Evolutionary conservation across 192 early-diverging fungal genomes (phyloP).

Genomic region (Rhizophagus clarus): DNA sequence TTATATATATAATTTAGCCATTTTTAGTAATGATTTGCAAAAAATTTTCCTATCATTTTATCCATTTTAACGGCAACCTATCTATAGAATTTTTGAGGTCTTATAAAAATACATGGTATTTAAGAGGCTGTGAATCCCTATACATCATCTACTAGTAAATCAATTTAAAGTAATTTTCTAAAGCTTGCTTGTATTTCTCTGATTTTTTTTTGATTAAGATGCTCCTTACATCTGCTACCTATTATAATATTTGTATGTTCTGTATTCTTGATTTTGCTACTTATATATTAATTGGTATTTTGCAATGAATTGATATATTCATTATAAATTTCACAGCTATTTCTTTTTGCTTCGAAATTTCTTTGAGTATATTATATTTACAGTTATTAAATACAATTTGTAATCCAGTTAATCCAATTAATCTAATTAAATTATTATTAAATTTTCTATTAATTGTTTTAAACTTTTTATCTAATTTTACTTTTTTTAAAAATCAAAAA

Average conservation of each 20-base stretch:
- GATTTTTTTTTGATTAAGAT: neutral
- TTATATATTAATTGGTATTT: no score
- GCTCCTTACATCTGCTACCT: neutral
- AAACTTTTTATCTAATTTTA: neutral
- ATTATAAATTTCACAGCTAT: constrained; percentile 25
- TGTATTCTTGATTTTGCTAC: no score
- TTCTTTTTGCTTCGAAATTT: neutral
- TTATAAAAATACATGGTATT: no score
- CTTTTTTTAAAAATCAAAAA: neutral
- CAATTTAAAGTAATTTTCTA: constrained; percentile 3
- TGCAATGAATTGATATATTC: constrained; percentile 7
- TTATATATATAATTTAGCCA: no score
- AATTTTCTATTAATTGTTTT: constrained; percentile 1
- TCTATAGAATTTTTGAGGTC: no score
- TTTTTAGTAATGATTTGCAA: no score
- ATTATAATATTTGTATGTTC: neutral
- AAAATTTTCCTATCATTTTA: no score
- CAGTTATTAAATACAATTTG: no score
- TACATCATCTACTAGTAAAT: neutral
- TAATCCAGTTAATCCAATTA: no score
- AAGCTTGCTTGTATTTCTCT: neutral
- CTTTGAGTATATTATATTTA: constrained; percentile 21
- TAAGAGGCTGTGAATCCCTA: neutral
- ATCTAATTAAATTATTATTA: constrained; percentile 19
- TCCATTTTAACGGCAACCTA: no score